phyloP scores from a whole-genome alignment of 192 early-diverging fungal genomes.

The Mortierella claussenii region DNA sequence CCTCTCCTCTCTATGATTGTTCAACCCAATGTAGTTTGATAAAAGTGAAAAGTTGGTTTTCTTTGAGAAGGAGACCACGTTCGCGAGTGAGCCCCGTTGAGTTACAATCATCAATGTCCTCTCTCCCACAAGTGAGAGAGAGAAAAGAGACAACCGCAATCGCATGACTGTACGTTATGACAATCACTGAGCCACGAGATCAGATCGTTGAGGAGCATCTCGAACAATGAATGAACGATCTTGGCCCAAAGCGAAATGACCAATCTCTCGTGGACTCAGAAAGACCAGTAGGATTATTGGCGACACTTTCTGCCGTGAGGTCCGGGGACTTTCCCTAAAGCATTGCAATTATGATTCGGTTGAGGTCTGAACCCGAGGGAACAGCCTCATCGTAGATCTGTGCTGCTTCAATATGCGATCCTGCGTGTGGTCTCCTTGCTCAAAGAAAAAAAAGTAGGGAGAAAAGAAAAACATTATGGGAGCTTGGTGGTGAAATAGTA shows the following conservation, averaged over 20 bases:
- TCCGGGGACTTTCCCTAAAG: constrained; percentile 57
- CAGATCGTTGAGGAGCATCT: constrained; percentile 50
- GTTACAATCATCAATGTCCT: constrained; percentile 46
- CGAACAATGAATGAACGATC: constrained; percentile 5
- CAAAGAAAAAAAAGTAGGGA: constrained; percentile 44
- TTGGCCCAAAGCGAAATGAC: constrained; percentile 32
- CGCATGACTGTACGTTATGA: constrained; percentile 53
- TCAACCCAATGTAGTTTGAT: no score
- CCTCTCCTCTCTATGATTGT: no score
- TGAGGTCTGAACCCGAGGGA: constrained; percentile 26
- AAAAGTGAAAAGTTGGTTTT: constrained; percentile 13
- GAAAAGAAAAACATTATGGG: constrained; percentile 11
- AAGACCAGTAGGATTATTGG: constrained; percentile 42
- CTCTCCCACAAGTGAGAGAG: background rate
- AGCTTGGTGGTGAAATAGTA: no score
- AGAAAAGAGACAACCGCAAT: constrained; percentile 41
- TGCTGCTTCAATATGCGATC: constrained; percentile 55
- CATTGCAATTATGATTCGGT: constrained; percentile 44
- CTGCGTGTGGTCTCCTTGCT: constrained; percentile 50
- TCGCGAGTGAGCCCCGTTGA: constrained; percentile 54
- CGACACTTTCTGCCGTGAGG: constrained; percentile 50
- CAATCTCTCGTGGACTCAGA: constrained; percentile 38
- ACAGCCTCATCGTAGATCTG: constrained; percentile 47
- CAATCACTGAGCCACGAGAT: constrained; percentile 47
- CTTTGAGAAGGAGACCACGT: constrained; percentile 26